Base-by-base conservation (phyloP, 1,284 basidiomycete species). In the Ganoderma multipileum region DNA sequence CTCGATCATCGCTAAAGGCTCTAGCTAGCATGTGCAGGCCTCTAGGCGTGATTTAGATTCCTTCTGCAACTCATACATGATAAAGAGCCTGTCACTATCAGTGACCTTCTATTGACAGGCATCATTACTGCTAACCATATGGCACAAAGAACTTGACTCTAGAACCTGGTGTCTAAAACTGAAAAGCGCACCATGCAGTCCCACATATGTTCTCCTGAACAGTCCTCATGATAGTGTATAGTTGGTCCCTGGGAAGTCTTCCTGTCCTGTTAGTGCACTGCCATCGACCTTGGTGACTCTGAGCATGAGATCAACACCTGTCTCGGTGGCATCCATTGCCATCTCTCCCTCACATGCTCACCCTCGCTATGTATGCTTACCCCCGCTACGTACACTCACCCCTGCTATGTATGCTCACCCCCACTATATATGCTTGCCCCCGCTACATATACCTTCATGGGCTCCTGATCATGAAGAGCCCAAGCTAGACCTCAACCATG, bases 241-340 rank as follows among this genome's bases (percentile, higher is more conserved):
- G 94, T 98, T 50, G 97, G 98, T 79, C 87, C 96, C 26, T 98
- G 97, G 97, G 97, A 99, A 81, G 95, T 95, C 26, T 92, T 95
- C 76, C 96, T 97, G 80, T 86, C 89, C 61, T 98, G 98, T 82
- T 95, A 97, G 79, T 92, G 96, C 68, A 99, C 97, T 1, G 97
- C 97, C 38, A 90, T 98, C 61, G 97, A 98, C 67, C 89, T 99
- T 60, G 96, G 98, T 79, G 97, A 98, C 79, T 97, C 98, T 78
- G 93, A 98, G 79, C 88, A 95, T 78, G 92, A 97, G 83, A 91
- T 98, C 77, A 98, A 98, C 81, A 91, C 89, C 11, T 83, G 91
- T 55, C 83, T 90, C 26, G 91, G 93, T 28, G 94, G 95, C n/a
- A n/a, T n/a, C n/a, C 61, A 88, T 92, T 59, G 3, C 33, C 7